A percentile compares a stretch with the other conserved stretches of the same genome.
These are phyloP conservation scores for Rhododendron kiyosumense DNA, from an alignment of 148 eudicot genomes.

Conservation along the genomic window DNA sequence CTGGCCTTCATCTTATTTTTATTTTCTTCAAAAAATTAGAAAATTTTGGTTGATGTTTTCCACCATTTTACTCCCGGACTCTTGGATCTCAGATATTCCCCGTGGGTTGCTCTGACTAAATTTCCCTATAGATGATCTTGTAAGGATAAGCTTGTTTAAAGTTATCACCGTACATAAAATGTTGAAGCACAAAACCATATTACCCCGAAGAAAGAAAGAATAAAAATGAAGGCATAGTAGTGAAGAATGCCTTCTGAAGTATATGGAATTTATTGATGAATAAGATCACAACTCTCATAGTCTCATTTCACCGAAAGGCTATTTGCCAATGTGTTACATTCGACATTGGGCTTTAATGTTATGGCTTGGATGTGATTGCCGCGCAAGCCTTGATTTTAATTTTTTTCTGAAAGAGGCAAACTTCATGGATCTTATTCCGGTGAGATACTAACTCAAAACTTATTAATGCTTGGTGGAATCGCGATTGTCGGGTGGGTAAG, in stretches of 20 bases:
- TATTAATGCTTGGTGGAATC: background rate
- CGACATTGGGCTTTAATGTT: background rate
- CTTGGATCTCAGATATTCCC: background rate
- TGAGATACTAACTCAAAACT: background rate
- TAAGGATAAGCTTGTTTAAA: background rate
- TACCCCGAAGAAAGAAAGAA: background rate
- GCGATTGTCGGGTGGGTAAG: background rate
- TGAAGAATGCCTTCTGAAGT: background rate
- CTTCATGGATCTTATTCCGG: background rate
- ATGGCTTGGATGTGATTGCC: background rate
- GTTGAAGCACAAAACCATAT: background rate
- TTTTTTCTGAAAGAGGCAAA: background rate
- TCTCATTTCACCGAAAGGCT: background rate
- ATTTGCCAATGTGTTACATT: background rate
- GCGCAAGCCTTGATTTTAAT: too few relatives aligned
- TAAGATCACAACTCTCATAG: background rate
- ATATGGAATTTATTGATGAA: background rate
- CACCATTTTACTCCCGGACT: background rate
- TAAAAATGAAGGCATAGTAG: background rate
- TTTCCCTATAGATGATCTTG: background rate
- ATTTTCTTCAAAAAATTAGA: too few relatives aligned
- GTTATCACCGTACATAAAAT: background rate
- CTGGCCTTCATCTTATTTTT: background rate
- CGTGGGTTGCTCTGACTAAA: background rate
- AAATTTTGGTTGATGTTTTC: background rate